phyloP scores from a whole-genome alignment of 1,284 basidiomycete genomes.

The Cutaneotrichosporon curvatum region DNA sequence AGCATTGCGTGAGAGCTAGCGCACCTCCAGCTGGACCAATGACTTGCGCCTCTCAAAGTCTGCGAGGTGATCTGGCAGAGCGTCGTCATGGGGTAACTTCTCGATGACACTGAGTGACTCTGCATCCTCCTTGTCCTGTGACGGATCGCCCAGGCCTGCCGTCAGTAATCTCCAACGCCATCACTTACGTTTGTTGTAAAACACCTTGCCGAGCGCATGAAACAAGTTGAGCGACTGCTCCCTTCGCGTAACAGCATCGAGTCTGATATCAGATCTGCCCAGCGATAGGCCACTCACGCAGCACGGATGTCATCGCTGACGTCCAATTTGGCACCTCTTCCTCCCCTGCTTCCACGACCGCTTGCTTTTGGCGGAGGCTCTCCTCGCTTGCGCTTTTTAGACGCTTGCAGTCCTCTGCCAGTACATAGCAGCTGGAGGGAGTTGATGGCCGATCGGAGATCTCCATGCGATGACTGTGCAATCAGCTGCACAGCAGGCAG shows the following conservation, averaged over 20 bases:
- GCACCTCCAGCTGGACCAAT: conserved; percentile 72
- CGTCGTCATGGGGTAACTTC: conserved; percentile 47
- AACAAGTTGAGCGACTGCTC: conserved; percentile 85
- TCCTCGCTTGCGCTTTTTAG: conserved; percentile 18
- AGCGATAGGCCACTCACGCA: conserved; percentile 34
- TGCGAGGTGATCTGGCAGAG: conserved; percentile 54
- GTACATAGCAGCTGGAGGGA: conserved; percentile 67
- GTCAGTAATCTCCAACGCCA: background rate
- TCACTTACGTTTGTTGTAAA: conserved; percentile 88
- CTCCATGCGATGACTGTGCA: conserved; percentile 73
- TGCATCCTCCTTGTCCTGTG: conserved; percentile 29
- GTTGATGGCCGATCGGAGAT: conserved; percentile 88
- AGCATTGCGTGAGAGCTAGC: conserved; percentile 21
- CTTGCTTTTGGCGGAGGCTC: conserved; percentile 11
- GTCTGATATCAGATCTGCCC: conserved; percentile 22
- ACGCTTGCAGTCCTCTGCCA: conserved; percentile 1
- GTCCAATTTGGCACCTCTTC: conserved; percentile 36
- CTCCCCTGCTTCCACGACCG: conserved; percentile 21
- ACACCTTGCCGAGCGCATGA: conserved; percentile 83
- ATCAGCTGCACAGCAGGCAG: conserved; percentile 66
- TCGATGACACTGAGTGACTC: conserved; percentile 22
- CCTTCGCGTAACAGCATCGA: conserved; percentile 67
- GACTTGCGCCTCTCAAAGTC: conserved; percentile 63
- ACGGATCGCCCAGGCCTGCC: conserved; percentile 37
- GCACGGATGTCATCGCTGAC: conserved; percentile 40